Evolutionary conservation across 1,284 basidiomycete species (phyloP).

Genomic region (Ustilago nuda): DNA sequence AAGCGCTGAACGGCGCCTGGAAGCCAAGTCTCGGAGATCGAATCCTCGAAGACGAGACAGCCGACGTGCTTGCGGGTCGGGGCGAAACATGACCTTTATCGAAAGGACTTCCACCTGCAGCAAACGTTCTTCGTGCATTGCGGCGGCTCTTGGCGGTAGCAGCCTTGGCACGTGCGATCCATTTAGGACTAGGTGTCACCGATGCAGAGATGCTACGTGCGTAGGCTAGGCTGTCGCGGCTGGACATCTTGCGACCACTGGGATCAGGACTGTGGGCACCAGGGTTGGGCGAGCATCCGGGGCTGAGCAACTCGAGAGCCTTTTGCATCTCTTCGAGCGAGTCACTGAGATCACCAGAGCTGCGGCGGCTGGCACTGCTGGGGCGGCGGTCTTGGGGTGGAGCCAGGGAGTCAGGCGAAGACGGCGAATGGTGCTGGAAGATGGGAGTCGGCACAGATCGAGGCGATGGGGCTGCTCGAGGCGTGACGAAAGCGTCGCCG

Average conservation of each 20-base stretch:
- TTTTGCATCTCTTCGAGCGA: conserved; percentile 56
- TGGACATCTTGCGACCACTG: conserved; percentile 36
- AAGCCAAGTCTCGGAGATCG: conserved; percentile 26
- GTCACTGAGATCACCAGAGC: conserved; percentile 49
- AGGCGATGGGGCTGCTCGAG: conserved; percentile 6
- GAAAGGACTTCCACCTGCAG: conserved; percentile 26
- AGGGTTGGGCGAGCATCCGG: conserved; percentile 44
- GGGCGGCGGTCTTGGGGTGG: conserved; percentile 25
- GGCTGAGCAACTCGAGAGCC: conserved; percentile 56
- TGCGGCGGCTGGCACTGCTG: conserved; percentile 37
- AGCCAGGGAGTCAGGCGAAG: conserved; percentile 33
- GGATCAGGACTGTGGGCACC: conserved; percentile 35
- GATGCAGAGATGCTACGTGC: conserved; percentile 56
- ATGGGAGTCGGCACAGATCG: conserved; percentile 21
- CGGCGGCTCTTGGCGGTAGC: conserved; percentile 24
- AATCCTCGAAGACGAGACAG: conserved; percentile 20
- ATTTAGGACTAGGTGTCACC: conserved; percentile 59
- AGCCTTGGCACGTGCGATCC: conserved; percentile 46
- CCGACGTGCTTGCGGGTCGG: conserved; percentile 51
- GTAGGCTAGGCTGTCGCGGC: conserved; percentile 54
- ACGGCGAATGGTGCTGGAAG: conserved; percentile 20
- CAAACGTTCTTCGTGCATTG: conserved; percentile 28
- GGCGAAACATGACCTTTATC: conserved; percentile 37
- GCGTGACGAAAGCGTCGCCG: conserved; percentile 28
- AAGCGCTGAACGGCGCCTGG: conserved; percentile 40